These are phyloP conservation scores for Kurtzmaniella cleridarum DNA, from an alignment of 805 yeast genomes.

Conservation along the genomic window DNA sequence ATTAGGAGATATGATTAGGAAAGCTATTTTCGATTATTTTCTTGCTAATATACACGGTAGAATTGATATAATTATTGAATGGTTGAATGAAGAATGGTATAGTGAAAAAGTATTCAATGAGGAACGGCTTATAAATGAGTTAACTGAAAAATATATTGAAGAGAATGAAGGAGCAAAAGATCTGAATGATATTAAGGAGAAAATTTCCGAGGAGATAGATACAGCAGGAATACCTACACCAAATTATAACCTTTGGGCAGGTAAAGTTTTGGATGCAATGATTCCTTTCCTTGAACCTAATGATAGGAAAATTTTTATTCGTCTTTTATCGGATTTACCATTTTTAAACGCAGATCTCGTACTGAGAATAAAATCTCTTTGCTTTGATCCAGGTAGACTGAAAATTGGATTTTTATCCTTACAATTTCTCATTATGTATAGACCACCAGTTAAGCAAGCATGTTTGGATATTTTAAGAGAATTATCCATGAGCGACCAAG, in stretches of 20 bases:
- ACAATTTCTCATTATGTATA: conserved; percentile 78
- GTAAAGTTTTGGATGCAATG: conserved; percentile 66
- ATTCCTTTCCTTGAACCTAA: conserved; percentile 78
- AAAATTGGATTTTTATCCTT: conserved; percentile 78
- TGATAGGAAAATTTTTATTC: conserved; percentile 75
- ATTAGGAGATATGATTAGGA: conserved; percentile 59
- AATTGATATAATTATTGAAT: conserved; percentile 73
- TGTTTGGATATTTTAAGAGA: conserved; percentile 47
- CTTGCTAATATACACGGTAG: conserved; percentile 66
- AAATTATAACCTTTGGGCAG: conserved; percentile 63
- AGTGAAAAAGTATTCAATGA: conserved; percentile 44
- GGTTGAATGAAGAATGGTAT: conserved; percentile 97
- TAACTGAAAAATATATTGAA: conserved; percentile 10
- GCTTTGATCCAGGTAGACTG: conserved; percentile 80
- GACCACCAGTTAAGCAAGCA: conserved; percentile 72
- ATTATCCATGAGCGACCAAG: conserved; percentile 40
- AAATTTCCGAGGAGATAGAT: conserved; percentile 13
- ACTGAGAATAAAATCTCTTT: conserved; percentile 60
- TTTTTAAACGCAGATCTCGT: conserved; percentile 60
- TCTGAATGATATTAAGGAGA: conserved; percentile 14
- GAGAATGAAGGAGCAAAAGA: conserved; percentile 11
- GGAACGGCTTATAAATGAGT: conserved; percentile 16
- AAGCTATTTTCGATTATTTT: conserved; percentile 66
- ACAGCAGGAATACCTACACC: conserved; percentile 32
- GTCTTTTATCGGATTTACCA: conserved; percentile 86